A percentile compares a stretch with the other conserved stretches of the same genome.
Conservation (phyloP, 176 grass and related monocot genomes). For the Zoysia pacifica region DNA sequence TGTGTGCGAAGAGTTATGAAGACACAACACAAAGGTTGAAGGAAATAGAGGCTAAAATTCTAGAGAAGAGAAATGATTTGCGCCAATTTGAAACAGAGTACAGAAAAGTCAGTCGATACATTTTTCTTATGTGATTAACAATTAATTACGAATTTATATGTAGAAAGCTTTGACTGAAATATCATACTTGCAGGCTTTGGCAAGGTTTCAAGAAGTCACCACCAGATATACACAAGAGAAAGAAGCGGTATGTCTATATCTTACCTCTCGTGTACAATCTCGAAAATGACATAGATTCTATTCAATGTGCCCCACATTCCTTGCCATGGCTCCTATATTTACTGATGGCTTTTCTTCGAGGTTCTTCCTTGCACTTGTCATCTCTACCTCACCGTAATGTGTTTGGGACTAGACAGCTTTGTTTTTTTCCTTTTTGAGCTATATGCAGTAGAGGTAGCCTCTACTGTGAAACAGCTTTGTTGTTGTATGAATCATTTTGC, state of each 20-base stretch:
- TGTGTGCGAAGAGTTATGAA: conserved; percentile 78
- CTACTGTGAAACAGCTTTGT: too few relatives aligned
- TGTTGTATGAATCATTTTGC: too few relatives aligned
- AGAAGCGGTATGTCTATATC: conserved; percentile 66
- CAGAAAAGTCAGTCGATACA: conserved; percentile 71
- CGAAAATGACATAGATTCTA: too few relatives aligned
- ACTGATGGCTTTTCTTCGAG: too few relatives aligned
- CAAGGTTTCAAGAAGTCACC: conserved; percentile 92
- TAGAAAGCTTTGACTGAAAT: conserved; percentile 10
- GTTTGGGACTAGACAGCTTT: too few relatives aligned
- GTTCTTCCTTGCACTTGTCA: too few relatives aligned
- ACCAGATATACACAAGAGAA: conserved; percentile 90
- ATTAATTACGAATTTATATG: conserved; percentile 4
- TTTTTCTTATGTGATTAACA: conserved; percentile 9
- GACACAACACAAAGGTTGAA: conserved; percentile 91
- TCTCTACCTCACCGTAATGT: too few relatives aligned
- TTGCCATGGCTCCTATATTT: too few relatives aligned
- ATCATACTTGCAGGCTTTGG: conserved; percentile 78
- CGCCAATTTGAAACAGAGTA: conserved; percentile 94
- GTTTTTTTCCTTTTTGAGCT: too few relatives aligned
- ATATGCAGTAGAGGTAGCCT: too few relatives aligned
- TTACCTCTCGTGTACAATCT: not conserved
- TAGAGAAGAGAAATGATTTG: conserved; percentile 89
- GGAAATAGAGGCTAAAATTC: conserved; percentile 89
- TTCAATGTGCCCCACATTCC: too few relatives aligned